Evolutionary conservation across 2,329 filamentous ascomycete species (phyloP).

Genomic region (Pezicula radicicola): DNA sequence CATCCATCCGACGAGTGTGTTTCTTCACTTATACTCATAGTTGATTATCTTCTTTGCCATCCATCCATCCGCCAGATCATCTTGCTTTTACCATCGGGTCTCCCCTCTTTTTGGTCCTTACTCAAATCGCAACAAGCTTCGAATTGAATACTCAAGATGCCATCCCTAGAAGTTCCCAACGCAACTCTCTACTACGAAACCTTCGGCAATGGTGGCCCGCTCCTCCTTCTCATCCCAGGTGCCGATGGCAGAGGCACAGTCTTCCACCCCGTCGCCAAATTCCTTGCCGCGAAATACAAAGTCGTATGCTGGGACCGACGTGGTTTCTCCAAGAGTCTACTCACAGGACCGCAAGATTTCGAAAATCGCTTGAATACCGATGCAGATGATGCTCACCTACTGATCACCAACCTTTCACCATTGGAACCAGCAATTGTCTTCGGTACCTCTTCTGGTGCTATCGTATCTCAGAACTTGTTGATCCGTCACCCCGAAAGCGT

Average conservation of each 20-base stretch:
- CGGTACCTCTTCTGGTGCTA: conserved; percentile 15
- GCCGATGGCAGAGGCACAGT: conserved; percentile 25
- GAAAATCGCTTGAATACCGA: conserved; percentile 24
- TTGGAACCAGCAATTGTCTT: conserved; percentile 9
- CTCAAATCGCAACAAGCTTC: too few relatives aligned
- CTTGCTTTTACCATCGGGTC: too few relatives aligned
- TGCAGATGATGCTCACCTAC: conserved; percentile 26
- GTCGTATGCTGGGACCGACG: conserved; percentile 28
- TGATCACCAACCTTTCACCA: conserved; percentile 10
- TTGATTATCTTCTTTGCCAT: too few relatives aligned
- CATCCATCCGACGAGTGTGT: too few relatives aligned
- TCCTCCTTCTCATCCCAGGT: conserved; percentile 29
- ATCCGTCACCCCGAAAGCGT: conserved; percentile 8
- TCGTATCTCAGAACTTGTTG: conserved; percentile 9
- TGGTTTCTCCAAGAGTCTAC: conserved; percentile 19
- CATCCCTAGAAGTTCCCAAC: conserved; percentile 15
- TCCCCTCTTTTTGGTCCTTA: too few relatives aligned
- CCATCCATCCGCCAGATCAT: too few relatives aligned
- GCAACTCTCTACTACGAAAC: conserved; percentile 27
- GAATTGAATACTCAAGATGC: not conserved
- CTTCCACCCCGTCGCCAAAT: conserved; percentile 19
- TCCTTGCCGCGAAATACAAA: conserved; percentile 22
- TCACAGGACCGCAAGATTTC: conserved; percentile 22
- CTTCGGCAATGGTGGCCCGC: conserved; percentile 24
- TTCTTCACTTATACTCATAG: too few relatives aligned